Evolutionary conservation across 306 rosid species (phyloP), one percentile per base, ranked within the genome.

Genomic region (Acacia acuminata): DNA sequence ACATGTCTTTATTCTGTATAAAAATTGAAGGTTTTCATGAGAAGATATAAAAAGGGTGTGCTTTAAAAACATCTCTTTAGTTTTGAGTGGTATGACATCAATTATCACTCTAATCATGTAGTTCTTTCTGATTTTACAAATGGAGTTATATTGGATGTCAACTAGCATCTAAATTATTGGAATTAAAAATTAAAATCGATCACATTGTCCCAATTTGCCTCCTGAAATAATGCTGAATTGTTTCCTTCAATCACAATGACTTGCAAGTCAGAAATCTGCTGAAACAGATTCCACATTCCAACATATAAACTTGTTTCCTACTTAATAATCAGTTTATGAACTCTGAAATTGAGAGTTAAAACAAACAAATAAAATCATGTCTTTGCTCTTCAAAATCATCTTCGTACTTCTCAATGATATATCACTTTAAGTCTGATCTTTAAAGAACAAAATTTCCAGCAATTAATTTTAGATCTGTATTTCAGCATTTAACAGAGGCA

Each of bases 181-280:
- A 14, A 65, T 14, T 30, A 30, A n/a, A n/a, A n/a, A 65, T 14
- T 65, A 66, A 25, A 32, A 32, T 32, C 3, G 34, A 4, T 13
- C 8, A 38, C 7, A 2, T 32, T 17, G 19, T 0, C 43, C 24
- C 40, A 38, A 65, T 8, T 30, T 27, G 19, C 10, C 38, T 63
- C 22, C 10, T 15, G 1, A 66, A 83, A 7, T 22, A n/a, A 4
- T 48, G 44, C 58, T 22, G 3, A 25, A 25, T 45, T 76, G 34
- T 58, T 48, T 77, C 43, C 60, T 38, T 80, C 80, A 3, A 43
- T 11, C 77, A 58, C 45, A 25, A 40, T 11, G 67, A 15, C 42
- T 36, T 43, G 27, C 3, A 73, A 82, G 87, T 88, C 88, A 88
- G 76, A 64, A 68, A 71, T 86, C 89, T 84, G 88, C 88, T 30